A percentile compares a stretch with the other conserved stretches of the same genome.
Evolutionary conservation across 1,139 yeast species (phyloP).

Genomic region (Geotrichum cucujoidarum): DNA sequence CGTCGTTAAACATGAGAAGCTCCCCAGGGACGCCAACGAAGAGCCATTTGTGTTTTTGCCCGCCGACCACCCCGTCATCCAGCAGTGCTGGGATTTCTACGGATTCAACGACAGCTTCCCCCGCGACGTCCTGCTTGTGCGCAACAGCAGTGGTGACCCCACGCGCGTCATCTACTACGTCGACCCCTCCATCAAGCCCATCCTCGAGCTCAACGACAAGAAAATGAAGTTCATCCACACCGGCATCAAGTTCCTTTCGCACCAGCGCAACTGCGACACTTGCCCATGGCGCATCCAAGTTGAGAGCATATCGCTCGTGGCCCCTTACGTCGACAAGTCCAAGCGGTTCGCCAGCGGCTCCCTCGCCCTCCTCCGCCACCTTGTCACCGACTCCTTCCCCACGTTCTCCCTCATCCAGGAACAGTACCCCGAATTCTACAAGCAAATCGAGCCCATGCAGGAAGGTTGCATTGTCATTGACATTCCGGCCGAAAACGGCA

Average conservation of each 20-base stretch:
- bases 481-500: constrained; percentile 41
- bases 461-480: constrained; percentile 88
- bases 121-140: constrained; percentile 63
- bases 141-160: constrained; percentile 96
- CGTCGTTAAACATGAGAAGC: constrained; percentile 51
- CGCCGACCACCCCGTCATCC: constrained; percentile 59
- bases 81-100: constrained; percentile 81
- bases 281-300: constrained; percentile 90
- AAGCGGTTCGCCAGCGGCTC: constrained; percentile 10
- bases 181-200: constrained; percentile 64
- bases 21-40: constrained; percentile 86
- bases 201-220: constrained; percentile 63
- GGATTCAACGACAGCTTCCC: constrained; percentile 63
- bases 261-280: constrained; percentile 68
- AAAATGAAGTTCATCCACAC: constrained; percentile 85
- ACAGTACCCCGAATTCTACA: constrained; percentile 55
- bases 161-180: constrained; percentile 86
- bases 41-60: constrained; percentile 84
- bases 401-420: constrained; percentile 54
- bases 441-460: constrained; percentile 47
- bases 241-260: constrained; percentile 85
- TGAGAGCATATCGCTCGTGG: constrained; percentile 55
- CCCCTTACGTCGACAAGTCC: constrained; percentile 50
- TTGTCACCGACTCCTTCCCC: constrained; percentile 52
- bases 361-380: constrained; percentile 40